Evolutionary conservation across 495 filamentous ascomycete species (phyloP).

Genomic region (Penicillium fimorum): DNA sequence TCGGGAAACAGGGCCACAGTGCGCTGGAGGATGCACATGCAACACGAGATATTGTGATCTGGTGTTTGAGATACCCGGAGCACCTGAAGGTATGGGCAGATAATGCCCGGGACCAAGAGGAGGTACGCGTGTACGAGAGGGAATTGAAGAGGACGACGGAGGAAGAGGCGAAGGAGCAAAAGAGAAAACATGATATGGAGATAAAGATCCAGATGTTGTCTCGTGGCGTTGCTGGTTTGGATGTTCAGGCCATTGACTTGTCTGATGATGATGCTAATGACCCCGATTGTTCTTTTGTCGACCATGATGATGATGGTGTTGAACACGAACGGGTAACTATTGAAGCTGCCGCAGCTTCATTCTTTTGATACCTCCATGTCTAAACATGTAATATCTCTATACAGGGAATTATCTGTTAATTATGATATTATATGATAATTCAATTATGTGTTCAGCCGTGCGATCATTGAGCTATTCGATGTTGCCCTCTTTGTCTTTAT

Average conservation of each 20-base stretch:
- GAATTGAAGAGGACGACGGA: constrained; percentile 15
- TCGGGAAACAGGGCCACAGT: constrained; percentile 32
- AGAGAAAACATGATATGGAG: constrained; percentile 1
- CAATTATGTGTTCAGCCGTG: background rate
- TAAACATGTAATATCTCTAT: background rate
- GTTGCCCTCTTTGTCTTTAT: background rate
- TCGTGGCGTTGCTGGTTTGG: background rate
- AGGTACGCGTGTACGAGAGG: constrained; percentile 4
- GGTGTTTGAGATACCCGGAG: constrained; percentile 32
- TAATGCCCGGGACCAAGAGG: constrained; percentile 11
- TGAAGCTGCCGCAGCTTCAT: constrained; percentile 1
- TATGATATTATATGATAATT: background rate
- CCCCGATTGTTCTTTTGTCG: background rate
- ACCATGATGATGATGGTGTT: background rate
- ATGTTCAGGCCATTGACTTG: background rate
- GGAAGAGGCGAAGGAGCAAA: constrained; percentile 6
- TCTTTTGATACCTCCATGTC: background rate
- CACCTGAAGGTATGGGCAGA: constrained; percentile 24
- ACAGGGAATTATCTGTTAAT: background rate
- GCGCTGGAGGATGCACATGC: constrained; percentile 43
- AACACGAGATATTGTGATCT: constrained; percentile 40
- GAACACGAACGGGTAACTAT: background rate
- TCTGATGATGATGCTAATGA: background rate
- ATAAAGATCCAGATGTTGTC: background rate
- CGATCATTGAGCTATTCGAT: background rate